phyloP scores from a whole-genome alignment of 306 rosid species.

The Pyrus betulifolia region DNA sequence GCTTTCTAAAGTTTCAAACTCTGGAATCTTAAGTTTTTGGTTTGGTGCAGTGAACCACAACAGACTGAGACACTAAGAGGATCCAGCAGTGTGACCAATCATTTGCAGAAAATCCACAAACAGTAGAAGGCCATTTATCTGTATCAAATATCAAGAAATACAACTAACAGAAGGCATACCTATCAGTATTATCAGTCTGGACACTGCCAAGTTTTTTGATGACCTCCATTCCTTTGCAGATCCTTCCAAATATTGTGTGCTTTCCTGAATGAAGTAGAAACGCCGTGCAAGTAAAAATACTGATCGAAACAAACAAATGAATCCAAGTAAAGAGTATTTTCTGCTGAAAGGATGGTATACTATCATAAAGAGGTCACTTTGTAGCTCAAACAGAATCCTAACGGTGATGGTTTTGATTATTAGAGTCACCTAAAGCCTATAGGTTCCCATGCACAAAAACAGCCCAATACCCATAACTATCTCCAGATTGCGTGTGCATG shows the following conservation, averaged over 20 bases:
- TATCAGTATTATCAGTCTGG: constrained; percentile 90
- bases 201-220: constrained; percentile 94
- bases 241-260: constrained; percentile 94
- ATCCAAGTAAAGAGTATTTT: background rate
- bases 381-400: background rate
- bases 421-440: background rate
- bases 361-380: background rate
- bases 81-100: background rate
- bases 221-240: constrained; percentile 82
- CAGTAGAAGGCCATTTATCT: background rate
- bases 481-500: background rate
- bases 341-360: background rate
- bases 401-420: background rate
- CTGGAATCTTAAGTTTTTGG: background rate
- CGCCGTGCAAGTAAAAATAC: background rate
- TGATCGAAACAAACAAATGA: background rate
- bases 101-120: background rate
- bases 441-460: background rate
- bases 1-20: background rate
- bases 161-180: constrained; percentile 40
- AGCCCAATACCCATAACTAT: background rate
- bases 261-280: constrained; percentile 58
- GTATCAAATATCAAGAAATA: background rate
- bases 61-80: background rate
- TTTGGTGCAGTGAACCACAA: background rate